These are phyloP conservation scores for Volvariella volvacea DNA, from an alignment of 1,284 basidiomycete genomes.

Conservation along the genomic window DNA sequence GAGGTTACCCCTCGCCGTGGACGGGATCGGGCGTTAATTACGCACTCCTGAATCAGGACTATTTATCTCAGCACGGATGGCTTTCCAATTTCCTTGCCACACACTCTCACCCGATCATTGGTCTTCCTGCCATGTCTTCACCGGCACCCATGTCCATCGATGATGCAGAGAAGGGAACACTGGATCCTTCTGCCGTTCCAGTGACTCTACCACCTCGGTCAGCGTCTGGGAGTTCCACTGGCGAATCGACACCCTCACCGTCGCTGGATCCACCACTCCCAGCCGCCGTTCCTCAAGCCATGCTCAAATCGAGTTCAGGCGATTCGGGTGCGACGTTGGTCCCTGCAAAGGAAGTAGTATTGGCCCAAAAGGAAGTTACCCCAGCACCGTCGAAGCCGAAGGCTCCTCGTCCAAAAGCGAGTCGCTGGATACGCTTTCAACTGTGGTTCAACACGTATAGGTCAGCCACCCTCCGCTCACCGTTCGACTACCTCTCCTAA, in stretches of 20 bases:
- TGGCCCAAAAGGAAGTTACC: constrained; percentile 2
- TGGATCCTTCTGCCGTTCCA: too few species aligned
- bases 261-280: constrained; percentile 7
- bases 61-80: constrained; percentile 20
- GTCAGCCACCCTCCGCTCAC: constrained; percentile 23
- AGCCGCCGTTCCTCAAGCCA: constrained; percentile 9
- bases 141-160: constrained; percentile 18
- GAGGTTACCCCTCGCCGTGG: constrained; percentile 21
- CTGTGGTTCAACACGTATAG: constrained; percentile 66
- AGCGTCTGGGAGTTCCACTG: too few species aligned
- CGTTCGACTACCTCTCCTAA: not conserved
- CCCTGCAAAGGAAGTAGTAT: constrained; percentile 1
- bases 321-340: constrained; percentile 6
- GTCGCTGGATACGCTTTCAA: constrained; percentile 43
- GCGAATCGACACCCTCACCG: constrained; percentile 6
- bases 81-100: constrained; percentile 8
- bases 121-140: constrained; percentile 17
- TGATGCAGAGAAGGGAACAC: constrained; percentile 31
- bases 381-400: constrained; percentile 15
- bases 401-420: constrained; percentile 13
- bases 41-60: constrained; percentile 13
- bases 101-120: constrained; percentile 5
- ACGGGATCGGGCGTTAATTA: not conserved
- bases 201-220: too few species aligned
- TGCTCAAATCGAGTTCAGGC: constrained; percentile 1